Evolutionary conservation across 768 basidiomycete genomes (phyloP), one percentile per base, ranked within the genome.

Genomic region (Rhodotorula toruloides): DNA sequence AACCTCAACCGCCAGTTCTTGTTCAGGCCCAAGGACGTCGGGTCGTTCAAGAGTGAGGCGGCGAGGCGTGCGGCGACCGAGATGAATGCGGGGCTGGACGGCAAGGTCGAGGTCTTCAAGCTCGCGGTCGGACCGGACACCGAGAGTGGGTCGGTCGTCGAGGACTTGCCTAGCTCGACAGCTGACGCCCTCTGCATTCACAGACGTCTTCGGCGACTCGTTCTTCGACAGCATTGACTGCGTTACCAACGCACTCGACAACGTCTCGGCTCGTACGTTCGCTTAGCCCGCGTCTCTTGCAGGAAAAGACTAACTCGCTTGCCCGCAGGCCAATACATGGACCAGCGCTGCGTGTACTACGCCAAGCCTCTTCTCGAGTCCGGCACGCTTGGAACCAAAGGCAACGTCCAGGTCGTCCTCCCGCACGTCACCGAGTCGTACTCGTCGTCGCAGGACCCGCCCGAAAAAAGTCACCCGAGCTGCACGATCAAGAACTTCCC

Each of bases 401-500:
- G 91, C 69, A 99, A 98, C 78, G 86, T 87, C 9, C 96, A 99
- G 79, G 91, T 98, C 70, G 83, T 99, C 63, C 84, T 97, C 55
- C 96, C 94, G 29, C 84, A 96, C 77, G 72, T 97, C 46, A 96
- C 94, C 21, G 96, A 99, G 78, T 94, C 91, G 25, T 99, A 99
- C 78, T 87, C 89, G 21, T 94, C 92, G 14, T 97, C 93, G 21
- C 96, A 98, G 79, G 96, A 99, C 77, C 96, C 96, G 50, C 96
- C 96, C 14, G 96, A 99, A 80, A 98, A 96, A 79, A 88, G 93
- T 76, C 87, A 92, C 3, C 89, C 96, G 31, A 90, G 89, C 32
- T 99, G 96, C 78, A 99, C 96, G 2, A 88, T 98, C 77, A 98
- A 97, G 68, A 97, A 90, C 79, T 99, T 98, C 84, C 96, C 96